These are phyloP conservation scores for Suillus plorans DNA, from an alignment of 768 basidiomycete genomes.

Conservation along the genomic window DNA sequence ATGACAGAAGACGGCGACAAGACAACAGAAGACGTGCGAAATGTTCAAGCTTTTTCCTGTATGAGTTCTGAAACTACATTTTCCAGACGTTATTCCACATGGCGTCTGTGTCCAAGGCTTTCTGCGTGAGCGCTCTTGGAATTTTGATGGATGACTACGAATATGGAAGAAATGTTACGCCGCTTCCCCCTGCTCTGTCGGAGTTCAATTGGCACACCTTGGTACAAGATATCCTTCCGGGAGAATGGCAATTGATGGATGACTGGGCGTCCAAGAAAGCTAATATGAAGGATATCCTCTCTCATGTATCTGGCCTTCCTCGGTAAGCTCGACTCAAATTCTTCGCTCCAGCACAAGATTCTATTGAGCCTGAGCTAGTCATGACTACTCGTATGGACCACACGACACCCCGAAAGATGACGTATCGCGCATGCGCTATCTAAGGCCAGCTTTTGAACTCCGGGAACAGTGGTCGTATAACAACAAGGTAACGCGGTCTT, in stretches of 20 bases:
- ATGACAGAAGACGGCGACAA: conserved; percentile 33
- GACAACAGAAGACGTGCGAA: conserved; percentile 34
- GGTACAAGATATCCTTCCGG: conserved; percentile 37
- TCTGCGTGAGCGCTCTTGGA: conserved; percentile 38
- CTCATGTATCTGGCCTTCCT: conserved; percentile 41
- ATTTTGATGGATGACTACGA: conserved; percentile 43
- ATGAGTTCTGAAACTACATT: background rate
- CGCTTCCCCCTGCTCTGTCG: conserved; percentile 29
- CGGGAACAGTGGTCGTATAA: conserved; percentile 39
- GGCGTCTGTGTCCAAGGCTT: conserved; percentile 40
- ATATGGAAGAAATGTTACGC: conserved; percentile 32
- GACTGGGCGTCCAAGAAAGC: conserved; percentile 38
- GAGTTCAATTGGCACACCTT: conserved; percentile 38
- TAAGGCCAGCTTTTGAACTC: conserved; percentile 34
- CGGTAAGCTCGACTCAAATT: conserved; percentile 22
- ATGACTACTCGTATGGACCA: conserved; percentile 32
- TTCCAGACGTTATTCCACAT: conserved; percentile 38
- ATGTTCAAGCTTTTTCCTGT: background rate
- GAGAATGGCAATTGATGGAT: conserved; percentile 41
- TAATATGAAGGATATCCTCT: conserved; percentile 37
- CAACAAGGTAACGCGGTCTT: conserved; percentile 30
- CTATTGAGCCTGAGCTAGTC: conserved; percentile 18
- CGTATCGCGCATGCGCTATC: conserved; percentile 25
- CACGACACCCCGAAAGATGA: conserved; percentile 26
- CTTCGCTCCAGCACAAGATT: background rate